Base-by-base conservation (phyloP, 2,329 filamentous ascomycete species). In the Xylariales sp. region DNA sequence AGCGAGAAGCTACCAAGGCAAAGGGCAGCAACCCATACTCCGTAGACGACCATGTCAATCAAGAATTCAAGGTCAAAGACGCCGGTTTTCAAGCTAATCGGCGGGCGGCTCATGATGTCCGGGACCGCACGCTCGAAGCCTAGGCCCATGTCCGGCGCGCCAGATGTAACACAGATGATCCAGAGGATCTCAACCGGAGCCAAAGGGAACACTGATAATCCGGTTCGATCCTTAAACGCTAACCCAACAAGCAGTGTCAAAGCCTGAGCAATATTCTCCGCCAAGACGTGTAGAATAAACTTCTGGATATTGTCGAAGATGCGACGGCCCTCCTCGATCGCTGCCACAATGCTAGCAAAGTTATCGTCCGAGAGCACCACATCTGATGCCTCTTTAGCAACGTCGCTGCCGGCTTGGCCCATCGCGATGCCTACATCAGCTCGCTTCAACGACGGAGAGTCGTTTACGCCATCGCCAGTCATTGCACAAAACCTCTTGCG, bases 161-260 rank as follows among this genome's bases (percentile, higher is more conserved):
- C 89, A 53, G 89, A 92, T 0, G 91, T 94, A 60, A 92, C 86
- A 90, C 93, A 93, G 77, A 93, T 93, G 71, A 94, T 90, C 91
- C 91, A 94, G 55, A 94, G 84, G 70, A 93, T 92, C 72, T 93
- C 88, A n/a, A 93, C 89, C 0, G 91, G 91, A 0, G 90, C 84
- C 2, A 93, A 84, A 0, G 91, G 91, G 76, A 93, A 93, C 4
- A 93, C 91, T 0, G 91, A 93, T 14, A 92, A 82, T 0, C 85
- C 82, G 12, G 82, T 82, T 1, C 75, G 69, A 72, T 93, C 91
- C 79, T 93, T 92, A 82, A 93, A 93, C 0, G 83, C 88, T 1
- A 93, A 85, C 59, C 91, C 91, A 50, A 93, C 86, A 3, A 93
- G 86, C 8, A 93, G 82, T 0, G 89, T 90, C 62, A 87, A 83